Evolutionary conservation across 192 early-diverging fungal genomes (phyloP).

Genomic region (Thamnidium elegans): DNA sequence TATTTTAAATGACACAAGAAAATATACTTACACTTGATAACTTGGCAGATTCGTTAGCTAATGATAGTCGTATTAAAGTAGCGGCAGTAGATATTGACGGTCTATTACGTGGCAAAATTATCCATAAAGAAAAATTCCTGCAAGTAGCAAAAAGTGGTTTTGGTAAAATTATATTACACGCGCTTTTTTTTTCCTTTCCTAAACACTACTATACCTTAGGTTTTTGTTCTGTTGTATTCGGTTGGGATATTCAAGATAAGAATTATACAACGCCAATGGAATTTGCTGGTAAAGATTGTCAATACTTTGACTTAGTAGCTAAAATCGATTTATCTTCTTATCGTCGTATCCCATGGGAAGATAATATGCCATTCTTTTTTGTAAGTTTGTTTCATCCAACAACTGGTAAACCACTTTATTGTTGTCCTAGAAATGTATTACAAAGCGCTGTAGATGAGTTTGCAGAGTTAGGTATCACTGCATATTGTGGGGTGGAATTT

Average conservation of each 20-base stretch:
- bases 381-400: slow-evolving; percentile 62
- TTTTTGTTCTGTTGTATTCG: slow-evolving; percentile 76
- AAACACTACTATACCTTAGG: slow-evolving; percentile 33
- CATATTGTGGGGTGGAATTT: slow-evolving; percentile 60
- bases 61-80: slow-evolving; percentile 55
- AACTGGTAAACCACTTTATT: slow-evolving; percentile 51
- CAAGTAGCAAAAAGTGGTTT: slow-evolving; percentile 61
- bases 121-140: slow-evolving; percentile 66
- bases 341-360: slow-evolving; percentile 72
- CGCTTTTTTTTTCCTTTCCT: not conserved
- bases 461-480: slow-evolving; percentile 35
- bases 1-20: not conserved
- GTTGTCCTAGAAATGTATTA: slow-evolving; percentile 63
- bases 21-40: slow-evolving; percentile 20
- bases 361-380: slow-evolving; percentile 70
- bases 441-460: slow-evolving; percentile 44
- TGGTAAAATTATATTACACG: slow-evolving; percentile 43
- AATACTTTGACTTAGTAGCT: slow-evolving; percentile 63
- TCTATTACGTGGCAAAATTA: slow-evolving; percentile 68
- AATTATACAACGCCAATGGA: slow-evolving; percentile 42
- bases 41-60: slow-evolving; percentile 32
- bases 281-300: slow-evolving; percentile 22
- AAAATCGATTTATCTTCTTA: slow-evolving; percentile 62
- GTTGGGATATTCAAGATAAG: slow-evolving; percentile 79
- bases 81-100: slow-evolving; percentile 76